Base-by-base conservation (phyloP, 2,329 filamentous ascomycete species). In the Graphilbum fragrans region DNA sequence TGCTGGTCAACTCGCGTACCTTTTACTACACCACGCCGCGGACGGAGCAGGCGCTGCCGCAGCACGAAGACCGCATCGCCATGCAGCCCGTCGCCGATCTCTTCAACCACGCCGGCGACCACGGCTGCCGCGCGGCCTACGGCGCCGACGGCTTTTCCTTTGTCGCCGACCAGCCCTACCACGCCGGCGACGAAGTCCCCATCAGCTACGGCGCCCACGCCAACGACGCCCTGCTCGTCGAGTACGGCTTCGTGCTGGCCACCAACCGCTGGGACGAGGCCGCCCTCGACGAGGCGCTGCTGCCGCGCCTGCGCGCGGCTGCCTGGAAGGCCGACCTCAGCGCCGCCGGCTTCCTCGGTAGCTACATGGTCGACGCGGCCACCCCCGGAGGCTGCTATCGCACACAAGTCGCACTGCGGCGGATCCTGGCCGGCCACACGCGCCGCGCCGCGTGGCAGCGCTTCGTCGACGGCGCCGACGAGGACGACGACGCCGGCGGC, bases 71-170 rank as follows among this genome's bases (percentile, higher is more conserved):
- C 50, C 74, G 73, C 52, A 74, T 84, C 63, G 74, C 76, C 25
- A 69, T 85, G 52, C 80, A 78, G 57, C 82, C 82, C 2, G 78
- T 83, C 38, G 75, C 80, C 5, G 82, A 86, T 55, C 74, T 82
- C 42, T 80, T 86, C 64, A 86, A 74, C 50, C 70, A 72, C 52
- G 44, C 49, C 16, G 56, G 61, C 6, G 58, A 67, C 36, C 50
- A 52, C 12, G 66, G 69, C 14, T 79, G 75, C 56, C 56, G 63
- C 14, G 73, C 75, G 0, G 55, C 64, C 5, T 72, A 71, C 51
- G 62, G 66, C 38, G 49, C 58, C 0, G 54, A 60, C 3, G 71
- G 69, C 14, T 83, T 77, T 57, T 64, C 63, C 18, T 65, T 82
- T 38, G 66, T 59, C 17, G 67, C 74, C 9, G 59, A 69, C 42